These are phyloP conservation scores for Capillidium heterosporum DNA, from an alignment of 371 early-diverging fungal species.

Conservation along the genomic window DNA sequence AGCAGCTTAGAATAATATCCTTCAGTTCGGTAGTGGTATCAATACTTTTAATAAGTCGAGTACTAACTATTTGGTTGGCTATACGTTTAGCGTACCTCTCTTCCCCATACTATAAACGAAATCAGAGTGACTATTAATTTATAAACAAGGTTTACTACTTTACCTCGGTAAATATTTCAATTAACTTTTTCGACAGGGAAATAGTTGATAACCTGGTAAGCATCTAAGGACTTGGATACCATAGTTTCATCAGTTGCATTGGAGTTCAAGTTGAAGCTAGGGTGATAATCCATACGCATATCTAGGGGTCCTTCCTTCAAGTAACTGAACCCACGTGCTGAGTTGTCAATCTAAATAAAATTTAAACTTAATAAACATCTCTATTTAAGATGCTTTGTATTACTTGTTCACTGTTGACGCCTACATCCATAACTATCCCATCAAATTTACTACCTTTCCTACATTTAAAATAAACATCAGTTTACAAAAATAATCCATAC, in stretches of 20 bases:
- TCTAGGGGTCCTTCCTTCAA: slow-evolving; percentile 44
- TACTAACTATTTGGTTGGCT: slow-evolving; percentile 35
- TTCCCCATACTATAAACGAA: slow-evolving; percentile 20
- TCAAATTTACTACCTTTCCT: slow-evolving; percentile 24
- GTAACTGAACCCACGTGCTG: slow-evolving; percentile 49
- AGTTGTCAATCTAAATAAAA: slow-evolving; percentile 25
- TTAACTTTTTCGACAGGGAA: slow-evolving; percentile 31
- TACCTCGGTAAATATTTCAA: slow-evolving; percentile 38
- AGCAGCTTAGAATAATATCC: slow-evolving; percentile 23
- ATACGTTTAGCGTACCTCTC: slow-evolving; percentile 37
- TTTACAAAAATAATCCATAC: slow-evolving; percentile 9
- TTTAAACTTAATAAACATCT: slow-evolving; percentile 1
- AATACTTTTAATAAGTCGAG: slow-evolving; percentile 26
- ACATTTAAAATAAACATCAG: background rate
- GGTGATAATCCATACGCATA: slow-evolving; percentile 26
- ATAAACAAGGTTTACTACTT: no score
- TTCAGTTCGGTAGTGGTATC: slow-evolving; percentile 31
- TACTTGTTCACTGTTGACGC: slow-evolving; percentile 41
- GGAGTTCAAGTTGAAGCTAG: slow-evolving; percentile 1
- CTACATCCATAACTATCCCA: slow-evolving; percentile 58
- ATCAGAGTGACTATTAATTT: background rate
- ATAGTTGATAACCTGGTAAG: slow-evolving; percentile 26
- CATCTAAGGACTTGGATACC: slow-evolving; percentile 22
- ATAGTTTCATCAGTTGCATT: slow-evolving; percentile 12
- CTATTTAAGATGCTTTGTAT: background rate